A percentile compares a stretch with the other conserved stretches of the same genome.
Conservation (phyloP, 2,329 filamentous ascomycete species). For the Byssochlamys sp. region DNA sequence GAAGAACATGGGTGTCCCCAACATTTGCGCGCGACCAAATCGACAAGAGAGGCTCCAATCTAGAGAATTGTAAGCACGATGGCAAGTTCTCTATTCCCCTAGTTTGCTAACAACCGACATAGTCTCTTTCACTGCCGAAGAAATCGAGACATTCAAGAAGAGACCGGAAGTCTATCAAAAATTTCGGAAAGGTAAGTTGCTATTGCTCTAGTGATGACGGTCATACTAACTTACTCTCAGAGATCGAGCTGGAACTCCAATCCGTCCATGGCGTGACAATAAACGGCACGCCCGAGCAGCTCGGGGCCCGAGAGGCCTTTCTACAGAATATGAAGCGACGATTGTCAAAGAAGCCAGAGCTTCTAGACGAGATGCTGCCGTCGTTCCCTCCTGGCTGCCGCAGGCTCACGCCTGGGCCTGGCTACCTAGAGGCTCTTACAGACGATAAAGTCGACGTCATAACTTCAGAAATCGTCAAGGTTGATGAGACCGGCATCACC, state of each 20-base stretch:
- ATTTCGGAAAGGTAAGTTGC: constrained; percentile 25
- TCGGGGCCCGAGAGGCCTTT: constrained; percentile 15
- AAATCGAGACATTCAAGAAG: constrained; percentile 23
- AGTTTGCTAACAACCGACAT: not conserved
- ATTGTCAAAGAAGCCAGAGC: constrained; percentile 24
- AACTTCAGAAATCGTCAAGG: constrained; percentile 42
- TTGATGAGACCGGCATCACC: constrained; percentile 23
- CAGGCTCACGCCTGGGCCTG: constrained; percentile 37
- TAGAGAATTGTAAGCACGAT: constrained; percentile 20
- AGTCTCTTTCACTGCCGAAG: constrained; percentile 24
- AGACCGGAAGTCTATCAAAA: constrained; percentile 21
- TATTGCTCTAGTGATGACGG: not conserved
- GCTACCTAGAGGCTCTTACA: constrained; percentile 51
- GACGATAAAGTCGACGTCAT: constrained; percentile 54
- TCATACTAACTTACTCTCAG: constrained; percentile 6
- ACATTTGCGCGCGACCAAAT: constrained; percentile 20
- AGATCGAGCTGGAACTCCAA: constrained; percentile 24
- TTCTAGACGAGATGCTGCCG: constrained; percentile 30
- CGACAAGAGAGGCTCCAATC: constrained; percentile 15
- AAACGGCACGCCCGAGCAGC: constrained; percentile 19
- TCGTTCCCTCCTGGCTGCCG: constrained; percentile 34
- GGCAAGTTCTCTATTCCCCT: too few species aligned
- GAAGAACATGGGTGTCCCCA: constrained; percentile 22
- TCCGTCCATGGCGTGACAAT: constrained; percentile 21
- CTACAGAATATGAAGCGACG: constrained; percentile 25